A percentile compares a stretch with the other conserved stretches of the same genome.
These are phyloP conservation scores for Ammopiptanthus mongolicus DNA, from an alignment of 306 rosid species.

Conservation along the genomic window DNA sequence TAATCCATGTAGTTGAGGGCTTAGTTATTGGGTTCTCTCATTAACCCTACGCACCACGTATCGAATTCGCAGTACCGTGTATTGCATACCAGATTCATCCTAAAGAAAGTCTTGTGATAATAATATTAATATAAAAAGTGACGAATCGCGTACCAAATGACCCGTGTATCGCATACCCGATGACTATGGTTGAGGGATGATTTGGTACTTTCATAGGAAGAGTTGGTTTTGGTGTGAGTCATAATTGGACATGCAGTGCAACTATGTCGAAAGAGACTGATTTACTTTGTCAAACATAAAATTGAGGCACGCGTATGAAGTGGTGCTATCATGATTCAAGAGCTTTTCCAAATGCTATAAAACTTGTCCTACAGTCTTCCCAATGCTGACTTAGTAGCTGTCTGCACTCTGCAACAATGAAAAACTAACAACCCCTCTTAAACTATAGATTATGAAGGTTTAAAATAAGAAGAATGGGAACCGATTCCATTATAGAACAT, in stretches of 20 bases:
- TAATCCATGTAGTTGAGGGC: not conserved
- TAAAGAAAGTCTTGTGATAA: too few species aligned
- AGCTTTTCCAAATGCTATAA: not conserved
- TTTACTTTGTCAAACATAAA: constrained; percentile 31
- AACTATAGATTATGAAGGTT: not conserved
- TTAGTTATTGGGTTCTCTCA: too few species aligned
- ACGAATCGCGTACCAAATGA: too few species aligned
- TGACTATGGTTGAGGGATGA: not conserved
- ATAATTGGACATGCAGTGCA: constrained; percentile 1
- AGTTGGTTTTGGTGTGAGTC: constrained; percentile 29
- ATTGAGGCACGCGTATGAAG: not conserved
- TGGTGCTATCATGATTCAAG: not conserved
- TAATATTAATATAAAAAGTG: too few species aligned
- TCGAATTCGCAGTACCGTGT: too few species aligned
- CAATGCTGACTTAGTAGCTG: constrained; percentile 10
- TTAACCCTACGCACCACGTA: too few species aligned
- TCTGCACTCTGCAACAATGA: not conserved
- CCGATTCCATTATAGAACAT: constrained; percentile 7
- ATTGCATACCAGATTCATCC: too few species aligned
- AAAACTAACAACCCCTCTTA: constrained; percentile 28
- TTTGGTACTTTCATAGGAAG: constrained; percentile 8
- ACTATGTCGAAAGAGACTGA: constrained; percentile 10
- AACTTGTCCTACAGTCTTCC: not conserved
- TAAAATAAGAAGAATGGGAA: constrained; percentile 4
- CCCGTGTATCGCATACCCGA: too few species aligned